phyloP scores from a whole-genome alignment of 108 stramenopile genomes.

The Thalassiosira profunda region DNA sequence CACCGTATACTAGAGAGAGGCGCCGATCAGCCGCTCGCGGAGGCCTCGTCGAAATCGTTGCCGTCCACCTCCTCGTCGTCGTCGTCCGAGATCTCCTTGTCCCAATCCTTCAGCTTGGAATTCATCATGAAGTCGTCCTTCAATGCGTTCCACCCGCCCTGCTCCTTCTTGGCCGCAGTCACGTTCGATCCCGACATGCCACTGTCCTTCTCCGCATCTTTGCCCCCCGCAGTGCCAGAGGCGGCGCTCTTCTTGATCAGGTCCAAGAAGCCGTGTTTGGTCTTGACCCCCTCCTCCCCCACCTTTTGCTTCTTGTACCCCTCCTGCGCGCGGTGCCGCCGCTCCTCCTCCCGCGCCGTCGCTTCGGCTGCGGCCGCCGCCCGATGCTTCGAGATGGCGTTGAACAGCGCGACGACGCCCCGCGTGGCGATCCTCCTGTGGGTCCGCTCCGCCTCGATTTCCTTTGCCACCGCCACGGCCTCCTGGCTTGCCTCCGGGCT shows the following conservation, averaged over 20 bases:
- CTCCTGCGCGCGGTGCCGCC: conserved; percentile 16
- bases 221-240: background rate
- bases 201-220: background rate
- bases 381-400: conserved; percentile 90
- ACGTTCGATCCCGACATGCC: background rate
- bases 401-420: conserved; percentile 92
- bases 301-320: conserved; percentile 24
- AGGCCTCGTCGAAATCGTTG: background rate
- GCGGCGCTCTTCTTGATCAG: conserved; percentile 75
- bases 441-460: conserved; percentile 80
- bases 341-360: conserved; percentile 39
- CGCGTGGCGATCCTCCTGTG: conserved; percentile 90
- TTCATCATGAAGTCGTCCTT: conserved; percentile 87
- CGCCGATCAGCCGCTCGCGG: no score
- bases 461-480: conserved; percentile 48
- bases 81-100: conserved; percentile 77
- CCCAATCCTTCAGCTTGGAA: conserved; percentile 78
- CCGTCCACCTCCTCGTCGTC: conserved; percentile 33
- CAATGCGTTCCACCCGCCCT: conserved; percentile 76
- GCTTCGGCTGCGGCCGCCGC: conserved; percentile 27
- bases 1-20: no score
- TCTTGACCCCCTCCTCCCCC: conserved; percentile 34
- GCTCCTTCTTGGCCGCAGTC: conserved; percentile 5
- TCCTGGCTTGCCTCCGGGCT: conserved; percentile 12
- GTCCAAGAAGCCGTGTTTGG: conserved; percentile 85